phyloP scores from a whole-genome alignment of 2,329 filamentous ascomycete genomes.

The Anthostomella pinea region DNA sequence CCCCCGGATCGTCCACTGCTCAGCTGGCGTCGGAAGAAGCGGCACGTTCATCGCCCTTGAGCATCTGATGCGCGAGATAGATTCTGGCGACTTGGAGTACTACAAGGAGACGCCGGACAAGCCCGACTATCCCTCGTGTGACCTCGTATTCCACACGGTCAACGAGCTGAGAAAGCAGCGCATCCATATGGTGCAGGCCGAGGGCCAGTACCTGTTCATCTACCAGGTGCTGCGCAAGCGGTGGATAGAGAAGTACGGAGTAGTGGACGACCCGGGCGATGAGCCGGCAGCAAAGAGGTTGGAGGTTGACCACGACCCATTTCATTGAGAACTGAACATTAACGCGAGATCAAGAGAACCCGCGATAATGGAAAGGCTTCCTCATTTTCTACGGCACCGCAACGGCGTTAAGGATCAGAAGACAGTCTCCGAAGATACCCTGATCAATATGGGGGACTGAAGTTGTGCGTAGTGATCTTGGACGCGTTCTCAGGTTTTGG shows the following conservation, averaged over 20 bases:
- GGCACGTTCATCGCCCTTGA: conserved; percentile 97
- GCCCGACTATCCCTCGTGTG: no score
- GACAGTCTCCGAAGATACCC: no score
- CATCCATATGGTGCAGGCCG: conserved; percentile 92
- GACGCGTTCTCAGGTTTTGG: no score
- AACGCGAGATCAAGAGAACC: conserved; percentile 5
- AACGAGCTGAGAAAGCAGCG: conserved; percentile 80
- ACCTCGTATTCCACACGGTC: conserved; percentile 76
- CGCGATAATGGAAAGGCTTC: conserved; percentile 8
- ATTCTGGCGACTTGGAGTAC: conserved; percentile 64
- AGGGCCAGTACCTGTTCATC: conserved; percentile 79
- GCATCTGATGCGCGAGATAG: conserved; percentile 79
- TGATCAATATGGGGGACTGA: no score
- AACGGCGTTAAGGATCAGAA: no score
- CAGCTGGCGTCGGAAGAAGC: conserved; percentile 88
- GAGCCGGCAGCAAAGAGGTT: conserved; percentile 52
- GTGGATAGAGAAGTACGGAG: conserved; percentile 65
- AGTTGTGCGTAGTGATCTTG: no score
- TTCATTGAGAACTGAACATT: conserved; percentile 31
- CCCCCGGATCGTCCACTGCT: conserved; percentile 82
- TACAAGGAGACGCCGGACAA: conserved; percentile 35
- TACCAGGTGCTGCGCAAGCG: conserved; percentile 79
- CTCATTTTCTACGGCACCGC: conserved; percentile 12
- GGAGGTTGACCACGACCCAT: conserved; percentile 46
- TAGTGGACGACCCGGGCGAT: conserved; percentile 31